phyloP scores from a whole-genome alignment of 768 basidiomycete genomes.

The Lentinus brumalis region DNA sequence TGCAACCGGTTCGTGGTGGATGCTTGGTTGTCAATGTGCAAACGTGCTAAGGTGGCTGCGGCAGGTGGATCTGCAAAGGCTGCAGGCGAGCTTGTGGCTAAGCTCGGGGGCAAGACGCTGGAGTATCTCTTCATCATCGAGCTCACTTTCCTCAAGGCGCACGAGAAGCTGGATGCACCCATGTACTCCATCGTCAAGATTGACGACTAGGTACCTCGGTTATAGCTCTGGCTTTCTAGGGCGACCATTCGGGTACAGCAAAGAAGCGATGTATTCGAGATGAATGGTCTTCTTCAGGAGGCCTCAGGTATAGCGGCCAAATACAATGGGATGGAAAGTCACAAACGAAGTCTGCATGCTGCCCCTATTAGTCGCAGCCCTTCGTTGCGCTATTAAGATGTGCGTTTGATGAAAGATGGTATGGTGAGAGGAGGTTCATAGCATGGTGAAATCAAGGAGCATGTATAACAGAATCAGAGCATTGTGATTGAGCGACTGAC shows the following conservation, averaged over 20 bases:
- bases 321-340: too few species aligned
- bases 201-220: conserved; percentile 47
- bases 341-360: too few species aligned
- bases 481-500: too few species aligned
- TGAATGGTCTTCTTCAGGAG: too few species aligned
- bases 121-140: conserved; percentile 97
- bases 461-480: too few species aligned
- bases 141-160: conserved; percentile 71
- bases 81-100: conserved; percentile 84
- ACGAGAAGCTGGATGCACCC: conserved; percentile 80
- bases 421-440: too few species aligned
- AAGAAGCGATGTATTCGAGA: not conserved
- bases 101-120: conserved; percentile 80
- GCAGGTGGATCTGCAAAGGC: conserved; percentile 92
- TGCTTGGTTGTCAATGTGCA: not conserved
- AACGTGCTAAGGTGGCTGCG: not conserved
- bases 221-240: not conserved
- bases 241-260: not conserved
- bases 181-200: conserved; percentile 85
- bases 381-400: too few species aligned
- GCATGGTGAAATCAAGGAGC: too few species aligned
- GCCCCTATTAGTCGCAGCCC: too few species aligned
- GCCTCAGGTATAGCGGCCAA: too few species aligned
- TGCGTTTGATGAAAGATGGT: too few species aligned
- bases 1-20: conserved; percentile 74